phyloP scores from a whole-genome alignment of 78 protist genomes.

The Dictyostelium intermedium region DNA sequence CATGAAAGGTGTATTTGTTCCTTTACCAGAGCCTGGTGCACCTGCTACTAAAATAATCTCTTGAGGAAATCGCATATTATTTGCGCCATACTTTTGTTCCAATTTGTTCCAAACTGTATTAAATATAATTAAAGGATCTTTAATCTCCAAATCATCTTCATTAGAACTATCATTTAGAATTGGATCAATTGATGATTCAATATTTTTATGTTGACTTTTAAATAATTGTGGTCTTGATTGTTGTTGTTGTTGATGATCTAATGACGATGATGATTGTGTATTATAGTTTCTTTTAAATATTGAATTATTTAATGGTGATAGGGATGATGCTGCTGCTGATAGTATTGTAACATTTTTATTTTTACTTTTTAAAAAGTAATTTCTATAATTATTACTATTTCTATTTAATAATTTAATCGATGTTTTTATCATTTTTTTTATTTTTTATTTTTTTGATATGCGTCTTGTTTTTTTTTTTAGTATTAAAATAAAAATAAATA shows the following conservation, averaged over 20 bases:
- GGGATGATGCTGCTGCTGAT: neutral
- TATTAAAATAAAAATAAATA: too few relatives aligned
- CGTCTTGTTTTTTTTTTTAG: neutral
- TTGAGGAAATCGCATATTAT: slow-evolving; percentile 79
- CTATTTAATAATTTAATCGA: neutral
- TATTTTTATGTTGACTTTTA: neutral
- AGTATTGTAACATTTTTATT: neutral
- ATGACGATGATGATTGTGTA: neutral
- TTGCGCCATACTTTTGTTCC: slow-evolving; percentile 53
- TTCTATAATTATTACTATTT: neutral
- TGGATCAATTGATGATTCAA: neutral
- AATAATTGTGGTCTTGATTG: neutral
- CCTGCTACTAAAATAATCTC: slow-evolving; percentile 86
- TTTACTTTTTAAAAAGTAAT: neutral
- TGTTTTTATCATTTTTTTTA: neutral
- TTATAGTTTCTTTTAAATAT: neutral
- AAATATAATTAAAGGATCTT: slow-evolving; percentile 72
- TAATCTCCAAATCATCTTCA: slow-evolving; percentile 64
- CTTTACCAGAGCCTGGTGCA: slow-evolving; percentile 89
- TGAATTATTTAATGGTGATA: neutral
- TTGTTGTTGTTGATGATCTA: neutral
- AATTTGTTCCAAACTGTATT: slow-evolving; percentile 72
- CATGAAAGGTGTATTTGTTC: slow-evolving; percentile 84
- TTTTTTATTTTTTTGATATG: neutral
- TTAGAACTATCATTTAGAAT: neutral